Evolutionary conservation across 2,329 filamentous ascomycete genomes (phyloP), one percentile per base, ranked within the genome.

Genomic region (Purpureocillium takamizusanense): DNA sequence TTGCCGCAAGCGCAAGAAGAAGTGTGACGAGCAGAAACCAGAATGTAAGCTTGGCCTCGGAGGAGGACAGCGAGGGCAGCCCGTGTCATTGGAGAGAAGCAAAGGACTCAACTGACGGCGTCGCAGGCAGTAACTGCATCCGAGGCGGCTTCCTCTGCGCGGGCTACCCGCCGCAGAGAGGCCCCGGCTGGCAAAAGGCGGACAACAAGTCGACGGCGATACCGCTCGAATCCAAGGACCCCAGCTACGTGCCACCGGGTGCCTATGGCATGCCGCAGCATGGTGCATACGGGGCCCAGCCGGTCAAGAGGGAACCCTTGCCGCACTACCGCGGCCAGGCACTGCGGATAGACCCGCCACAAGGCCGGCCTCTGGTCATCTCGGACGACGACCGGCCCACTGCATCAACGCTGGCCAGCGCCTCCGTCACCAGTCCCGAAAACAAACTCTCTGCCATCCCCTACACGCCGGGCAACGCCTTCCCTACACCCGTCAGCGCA

Each of bases 1-100:
- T 6, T 97, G 90, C 59, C 76, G 90, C 43, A 78, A 78, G 56
- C 76, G 90, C 42, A 97, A 97, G 74, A 97, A 97, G 78, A 97
- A 97, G 64, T 97, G 92, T 56, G 90, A 97, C 56, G 92, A 97
- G 66, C 76, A 76, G 38, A 94, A 94, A 60, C 92, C 92, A 18
- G 80, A 87, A 60, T 97, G 92, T 94, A 70, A 71, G 84, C 70
- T 12, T 9, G 39, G n/a, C n/a, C n/a, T n/a, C n/a, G n/a, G n/a
- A n/a, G n/a, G n/a, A n/a, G n/a, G n/a, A n/a, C n/a, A n/a, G n/a
- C n/a, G n/a, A n/a, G n/a, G n/a, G n/a, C n/a, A n/a, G n/a, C n/a
- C n/a, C n/a, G n/a, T n/a, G n/a, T n/a, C n/a, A n/a, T n/a, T n/a
- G n/a, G n/a, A n/a, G n/a, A n/a, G 15, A 7, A 11, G 18, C 25